Base-by-base conservation (phyloP, 306 rosid species). In the Macrotyloma uniflorum region DNA sequence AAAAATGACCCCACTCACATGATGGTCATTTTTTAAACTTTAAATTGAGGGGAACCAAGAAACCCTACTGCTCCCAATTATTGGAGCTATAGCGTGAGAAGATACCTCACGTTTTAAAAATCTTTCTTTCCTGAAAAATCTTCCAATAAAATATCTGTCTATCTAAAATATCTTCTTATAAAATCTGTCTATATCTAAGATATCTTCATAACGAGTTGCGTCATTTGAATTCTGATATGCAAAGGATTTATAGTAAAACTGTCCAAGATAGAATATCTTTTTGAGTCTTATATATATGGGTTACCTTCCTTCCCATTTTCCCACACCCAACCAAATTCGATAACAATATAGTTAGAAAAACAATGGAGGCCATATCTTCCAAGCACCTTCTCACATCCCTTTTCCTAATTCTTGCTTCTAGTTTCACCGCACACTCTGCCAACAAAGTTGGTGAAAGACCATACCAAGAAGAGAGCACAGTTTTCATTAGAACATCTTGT, bases 401-500 rank as follows among this genome's bases (percentile, higher is more conserved):
- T 85, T 16, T 86, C 8, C 4, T 79, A 12, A 33, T 74, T n/a
- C 16, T 86, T 14, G 5, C 23, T 11, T 24, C 66, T 46, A 43
- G 40, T 53, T 59, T 66, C 28, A 49, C 35, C 82, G 36, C 24
- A n/a, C 22, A 33, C 70, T 23, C 74, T 59, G 13, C 47, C 81
- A 63, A 15, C 51, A 18, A 3, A 49, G 84, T 83, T 2, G 70
- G 65, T 33, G 72, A 75, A 51, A 73, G 26, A 5, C 35, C 78
- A 11, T 36, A 51, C 40, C 82, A 82, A 67, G 62, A 76, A 57
- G 67, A 63, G 20, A 85, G 63, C 84, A 83, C 83, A 0, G 68
- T 81, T 22, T 94, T 92, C 90, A 87, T 94, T 0, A 92, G 77
- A 86, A 78, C 58, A n/a, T 92, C 95, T 6, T 94, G 98, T 28